These are phyloP conservation scores for Penstemon newberryi DNA, from an alignment of 257 asterid species.

Conservation along the genomic window DNA sequence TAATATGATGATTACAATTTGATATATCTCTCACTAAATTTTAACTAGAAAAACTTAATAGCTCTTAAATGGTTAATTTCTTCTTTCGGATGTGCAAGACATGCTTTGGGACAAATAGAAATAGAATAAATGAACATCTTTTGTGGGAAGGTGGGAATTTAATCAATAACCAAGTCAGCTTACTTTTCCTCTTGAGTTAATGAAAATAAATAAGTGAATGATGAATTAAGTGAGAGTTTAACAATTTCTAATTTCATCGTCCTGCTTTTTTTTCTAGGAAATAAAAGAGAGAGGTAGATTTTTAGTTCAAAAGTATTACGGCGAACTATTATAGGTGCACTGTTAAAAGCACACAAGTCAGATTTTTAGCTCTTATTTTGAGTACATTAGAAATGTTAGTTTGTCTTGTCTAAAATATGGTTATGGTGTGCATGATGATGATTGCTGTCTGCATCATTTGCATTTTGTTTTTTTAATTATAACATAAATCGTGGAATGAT, in stretches of 20 bases:
- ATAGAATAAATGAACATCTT: no score
- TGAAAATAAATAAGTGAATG: not conserved
- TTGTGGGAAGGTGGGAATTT: no score
- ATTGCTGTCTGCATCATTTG: not conserved
- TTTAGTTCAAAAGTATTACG: conserved; percentile 8
- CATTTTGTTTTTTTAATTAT: not conserved
- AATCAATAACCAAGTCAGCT: not conserved
- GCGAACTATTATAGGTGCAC: not conserved
- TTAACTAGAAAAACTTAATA: no score
- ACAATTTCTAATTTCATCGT: not conserved
- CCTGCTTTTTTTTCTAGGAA: not conserved
- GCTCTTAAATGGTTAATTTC: no score
- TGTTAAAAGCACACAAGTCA: conserved; percentile 7
- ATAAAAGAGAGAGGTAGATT: not conserved
- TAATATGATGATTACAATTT: no score
- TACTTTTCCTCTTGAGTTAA: not conserved
- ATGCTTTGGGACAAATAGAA: no score
- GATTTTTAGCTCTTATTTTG: conserved; percentile 10
- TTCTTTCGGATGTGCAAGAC: no score
- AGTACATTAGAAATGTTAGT: conserved; percentile 7
- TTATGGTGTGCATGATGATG: not conserved
- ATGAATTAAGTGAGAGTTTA: not conserved
- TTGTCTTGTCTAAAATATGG: not conserved
- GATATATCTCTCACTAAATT: no score
- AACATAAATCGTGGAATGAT: not conserved